Evolutionary conservation across 140 eudicot species (phyloP).

Genomic region (Anethum foeniculum): DNA sequence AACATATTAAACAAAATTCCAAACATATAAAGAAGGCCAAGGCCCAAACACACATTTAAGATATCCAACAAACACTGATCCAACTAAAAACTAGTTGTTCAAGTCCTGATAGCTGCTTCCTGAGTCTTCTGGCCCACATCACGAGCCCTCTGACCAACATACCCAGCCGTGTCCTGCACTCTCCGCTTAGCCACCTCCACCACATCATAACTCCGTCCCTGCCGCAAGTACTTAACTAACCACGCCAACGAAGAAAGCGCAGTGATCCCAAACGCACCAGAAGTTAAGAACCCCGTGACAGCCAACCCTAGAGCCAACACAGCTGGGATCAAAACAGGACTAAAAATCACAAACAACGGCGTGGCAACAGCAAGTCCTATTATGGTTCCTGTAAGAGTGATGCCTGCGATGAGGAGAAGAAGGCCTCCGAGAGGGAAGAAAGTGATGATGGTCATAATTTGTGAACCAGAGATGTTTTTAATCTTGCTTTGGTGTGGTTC

Average conservation of each 20-base stretch:
- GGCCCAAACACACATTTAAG: neutral
- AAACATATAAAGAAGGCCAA: neutral
- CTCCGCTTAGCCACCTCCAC: constrained; percentile 30
- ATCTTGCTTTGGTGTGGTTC: neutral
- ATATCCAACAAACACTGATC: neutral
- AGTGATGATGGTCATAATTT: constrained; percentile 35
- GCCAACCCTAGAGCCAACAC: constrained; percentile 28
- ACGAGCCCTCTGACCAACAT: constrained; percentile 15
- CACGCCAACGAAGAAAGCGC: constrained; percentile 53
- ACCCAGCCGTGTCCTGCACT: constrained; percentile 32
- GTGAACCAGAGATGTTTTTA: constrained; percentile 14
- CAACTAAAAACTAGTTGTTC: neutral
- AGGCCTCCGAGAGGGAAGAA: constrained; percentile 40
- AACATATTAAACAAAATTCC: neutral
- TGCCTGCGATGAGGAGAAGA: constrained; percentile 30
- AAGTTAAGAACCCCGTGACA: constrained; percentile 36
- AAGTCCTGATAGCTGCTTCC: constrained; percentile 12
- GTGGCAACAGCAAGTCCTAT: constrained; percentile 33
- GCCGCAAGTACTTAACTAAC: constrained; percentile 29
- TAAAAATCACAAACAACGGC: constrained; percentile 45
- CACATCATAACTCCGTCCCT: constrained; percentile 18
- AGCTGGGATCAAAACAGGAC: constrained; percentile 52
- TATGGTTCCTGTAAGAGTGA: constrained; percentile 36
- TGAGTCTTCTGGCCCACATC: constrained; percentile 26
- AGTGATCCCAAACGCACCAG: constrained; percentile 48